These are phyloP conservation scores for Anthracocystis walkeri DNA, from an alignment of 1,284 basidiomycete genomes.

Conservation along the genomic window DNA sequence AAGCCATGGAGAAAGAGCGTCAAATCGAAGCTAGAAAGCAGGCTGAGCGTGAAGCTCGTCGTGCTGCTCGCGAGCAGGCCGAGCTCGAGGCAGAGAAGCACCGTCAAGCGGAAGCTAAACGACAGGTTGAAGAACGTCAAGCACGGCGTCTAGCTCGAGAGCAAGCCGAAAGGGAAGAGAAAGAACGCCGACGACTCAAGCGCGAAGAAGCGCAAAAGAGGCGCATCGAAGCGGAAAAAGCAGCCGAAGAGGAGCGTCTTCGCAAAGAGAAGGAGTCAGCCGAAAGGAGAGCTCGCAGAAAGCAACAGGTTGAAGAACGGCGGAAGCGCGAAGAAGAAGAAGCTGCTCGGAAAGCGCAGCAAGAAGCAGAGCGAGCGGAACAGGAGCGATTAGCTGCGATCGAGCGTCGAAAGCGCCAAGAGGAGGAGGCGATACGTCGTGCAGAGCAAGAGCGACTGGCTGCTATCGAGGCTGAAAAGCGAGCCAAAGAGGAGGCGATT, in stretches of 20 bases:
- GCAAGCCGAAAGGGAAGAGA: conserved; percentile 24
- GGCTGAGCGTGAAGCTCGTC: conserved; percentile 32
- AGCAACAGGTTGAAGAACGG: conserved; percentile 29
- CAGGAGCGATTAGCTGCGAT: conserved; percentile 16
- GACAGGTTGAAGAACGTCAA: conserved; percentile 17
- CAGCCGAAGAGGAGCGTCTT: conserved; percentile 24
- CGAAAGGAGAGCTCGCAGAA: conserved; percentile 21
- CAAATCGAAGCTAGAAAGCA: conserved; percentile 16
- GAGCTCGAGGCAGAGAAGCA: conserved; percentile 12
- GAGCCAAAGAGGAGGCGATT: conserved; percentile 39
- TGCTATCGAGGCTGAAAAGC: conserved; percentile 45
- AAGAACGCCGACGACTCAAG: conserved; percentile 12
- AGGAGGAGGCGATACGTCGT: conserved; percentile 23
- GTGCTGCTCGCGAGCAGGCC: conserved; percentile 21
- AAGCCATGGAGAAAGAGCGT: conserved; percentile 8
- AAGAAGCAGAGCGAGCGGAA: conserved; percentile 21
- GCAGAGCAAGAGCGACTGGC: conserved; percentile 43
- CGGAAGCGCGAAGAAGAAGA: conserved; percentile 23
- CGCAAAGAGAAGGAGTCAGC: conserved; percentile 34
- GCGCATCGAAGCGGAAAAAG: conserved; percentile 27
- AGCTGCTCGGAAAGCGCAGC: conserved; percentile 7
- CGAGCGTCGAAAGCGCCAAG: conserved; percentile 11
- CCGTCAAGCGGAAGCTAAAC: conserved; percentile 12
- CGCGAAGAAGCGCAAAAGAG: conserved; percentile 30
- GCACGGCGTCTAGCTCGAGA: conserved; percentile 30